Evolutionary conservation across 352 stramenopile genomes (phyloP), one percentile per base, ranked within the genome.

Genomic region (Globisporangium spiculum): DNA sequence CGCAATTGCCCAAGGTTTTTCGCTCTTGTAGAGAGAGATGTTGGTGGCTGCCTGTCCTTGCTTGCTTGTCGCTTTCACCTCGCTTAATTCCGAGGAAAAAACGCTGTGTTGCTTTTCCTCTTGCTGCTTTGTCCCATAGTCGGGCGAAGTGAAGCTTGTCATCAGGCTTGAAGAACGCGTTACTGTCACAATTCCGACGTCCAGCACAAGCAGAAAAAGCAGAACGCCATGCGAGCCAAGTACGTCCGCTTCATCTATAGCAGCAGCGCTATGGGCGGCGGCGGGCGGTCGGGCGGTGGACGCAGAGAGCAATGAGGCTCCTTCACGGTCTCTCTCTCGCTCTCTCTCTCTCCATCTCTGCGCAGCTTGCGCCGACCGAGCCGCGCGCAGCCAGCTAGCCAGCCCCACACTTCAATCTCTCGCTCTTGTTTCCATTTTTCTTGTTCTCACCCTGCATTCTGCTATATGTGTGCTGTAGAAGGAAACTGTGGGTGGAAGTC

Each of bases 401-500:
- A 59, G 52, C 52, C 52, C 32, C 24, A 14, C 24, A 59, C 26
- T 59, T 59, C 53, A 59, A 59, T 22, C 4, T 52, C 16, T 52
- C 44, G 6, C 44, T 52, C 44, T 22, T 52, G 20, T 59, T 36
- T 59, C 26, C 52, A 34, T 20, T 26, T 27, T 58, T 58, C 53
- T 60, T 10, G 26, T 60, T 18, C 54, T 61, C 55, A 46, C 8
- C 8, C 30, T 20, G 14, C 9, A 27, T 26, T 60, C 27, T 38
- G 48, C 18, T 32, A 30, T 14, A 2, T 10, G 12, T 58, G 8
- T 69, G n/a, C 20, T 30, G 36, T 60, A 83, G 77, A 57, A 77
- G 69, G 26, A 74, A 69, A 73, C 73, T 94, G 70, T 86, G 79
- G 41, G 76, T 93, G 24, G 79, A 93, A 64, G 76, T 93, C 34